These are phyloP conservation scores for Chernovozyma aurita DNA, from an alignment of 1,139 yeast genomes.

Conservation along the genomic window DNA sequence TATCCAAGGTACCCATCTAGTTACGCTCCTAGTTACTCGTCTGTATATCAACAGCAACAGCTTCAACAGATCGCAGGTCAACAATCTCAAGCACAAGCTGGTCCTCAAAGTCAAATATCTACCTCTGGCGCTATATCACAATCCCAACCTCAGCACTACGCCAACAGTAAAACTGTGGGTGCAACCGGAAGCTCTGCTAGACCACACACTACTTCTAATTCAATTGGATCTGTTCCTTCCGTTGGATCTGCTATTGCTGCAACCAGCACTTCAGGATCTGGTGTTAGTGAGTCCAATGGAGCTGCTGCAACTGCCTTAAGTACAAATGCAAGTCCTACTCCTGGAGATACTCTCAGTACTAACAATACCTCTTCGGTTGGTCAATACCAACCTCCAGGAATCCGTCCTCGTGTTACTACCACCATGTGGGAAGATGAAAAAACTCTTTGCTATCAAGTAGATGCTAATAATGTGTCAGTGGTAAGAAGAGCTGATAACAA, in stretches of 20 bases:
- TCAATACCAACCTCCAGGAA: constrained; percentile 47
- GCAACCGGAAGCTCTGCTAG: constrained; percentile 1
- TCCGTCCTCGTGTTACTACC: constrained; percentile 85
- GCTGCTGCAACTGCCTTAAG: constrained; percentile 4
- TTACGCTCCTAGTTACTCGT: constrained; percentile 3
- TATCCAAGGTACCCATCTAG: constrained; percentile 4
- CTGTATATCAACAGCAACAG: constrained; percentile 3
- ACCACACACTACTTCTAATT: not conserved
- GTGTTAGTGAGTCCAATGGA: constrained; percentile 5
- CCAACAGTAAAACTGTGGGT: constrained; percentile 7
- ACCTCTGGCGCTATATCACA: constrained; percentile 11
- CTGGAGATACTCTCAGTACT: constrained; percentile 4
- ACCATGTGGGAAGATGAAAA: constrained; percentile 98
- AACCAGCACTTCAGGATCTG: constrained; percentile 1
- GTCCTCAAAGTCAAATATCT: not conserved
- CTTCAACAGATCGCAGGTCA: constrained; percentile 3
- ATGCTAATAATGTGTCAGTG: constrained; percentile 85
- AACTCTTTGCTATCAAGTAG: constrained; percentile 92
- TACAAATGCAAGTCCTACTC: constrained; percentile 4
- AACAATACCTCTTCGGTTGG: constrained; percentile 36
- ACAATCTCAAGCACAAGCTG: constrained; percentile 1
- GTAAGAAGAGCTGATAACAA: constrained; percentile 91
- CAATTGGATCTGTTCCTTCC: not conserved
- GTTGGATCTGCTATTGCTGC: constrained; percentile 1
- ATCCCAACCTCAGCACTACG: constrained; percentile 15